Base-by-base conservation (phyloP, 345 rosid species). In the Fremontodendron californicum region DNA sequence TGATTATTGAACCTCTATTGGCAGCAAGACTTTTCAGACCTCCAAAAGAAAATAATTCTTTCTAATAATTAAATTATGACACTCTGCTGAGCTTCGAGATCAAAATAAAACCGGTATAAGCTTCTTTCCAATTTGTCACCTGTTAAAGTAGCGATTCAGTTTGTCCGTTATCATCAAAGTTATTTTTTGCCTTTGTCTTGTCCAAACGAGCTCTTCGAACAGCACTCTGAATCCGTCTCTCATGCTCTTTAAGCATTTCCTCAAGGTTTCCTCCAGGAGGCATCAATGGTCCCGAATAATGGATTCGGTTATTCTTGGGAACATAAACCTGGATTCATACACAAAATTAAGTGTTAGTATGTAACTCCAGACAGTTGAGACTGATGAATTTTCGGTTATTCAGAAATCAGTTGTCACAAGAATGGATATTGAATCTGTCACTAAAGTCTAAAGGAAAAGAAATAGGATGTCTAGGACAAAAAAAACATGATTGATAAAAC, bases 241-340 rank as follows among this genome's bases (percentile, higher is more conserved):
- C 97, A 12, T 93, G 94, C 82, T 92, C 92, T 84, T 89, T 96
- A 58, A 96, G 90, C 96, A 93, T 92, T 77, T 92, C 96, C 46
- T 93, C 98, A 0, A 93, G 80, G 89, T 92, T 86, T 63, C 93
- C 93, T 75, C 91, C 89, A 11, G 81, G 61, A 55, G 90, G 85
- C 74, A 90, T 45, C 88, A 92, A 84, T 9, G 94, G 90, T 76
- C 99, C 98, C 16, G 97, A 91, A 81, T 79, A 87, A 74, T 91
- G 89, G 31, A 91, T 84, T 67, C 81, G 86, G 57, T 81, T 77
- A 77, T 82, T 89, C 81, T 82, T 84, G 19, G 71, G 66, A 60
- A 72, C 64, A 68, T 77, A 75, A 68, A 75, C 85, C 94, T 89
- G 86, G 33, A 48, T 54, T 75, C 77, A 78, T 75, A 77, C 48